Evolutionary conservation across 2,329 filamentous ascomycete species (phyloP), one percentile per base, ranked within the genome.

Genomic region (Domatiomyces globalis): DNA sequence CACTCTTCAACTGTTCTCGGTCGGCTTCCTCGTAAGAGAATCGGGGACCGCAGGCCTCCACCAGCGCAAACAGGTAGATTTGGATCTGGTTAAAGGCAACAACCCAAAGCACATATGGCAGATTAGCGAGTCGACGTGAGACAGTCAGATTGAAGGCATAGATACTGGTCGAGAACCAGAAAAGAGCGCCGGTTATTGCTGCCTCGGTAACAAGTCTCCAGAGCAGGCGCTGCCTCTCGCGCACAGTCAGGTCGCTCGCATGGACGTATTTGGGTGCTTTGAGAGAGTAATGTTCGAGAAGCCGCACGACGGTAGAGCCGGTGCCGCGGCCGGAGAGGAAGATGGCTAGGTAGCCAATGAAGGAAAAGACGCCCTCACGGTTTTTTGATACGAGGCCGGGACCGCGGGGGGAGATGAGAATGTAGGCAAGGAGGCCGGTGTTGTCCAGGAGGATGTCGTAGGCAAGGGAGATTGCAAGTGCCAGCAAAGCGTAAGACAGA

Each of bases 31-130:
- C 50, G 67, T 70, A 55, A 1, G 54, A 50, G 36, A 58, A 58
- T 6, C 3, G 7, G 4, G 54, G 54, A 0, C 58, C 58, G 12
- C 85, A 22, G 2, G 78, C 81, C 66, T 98, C 90, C 20, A 92
- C 76, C 12, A 82, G 65, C 62, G 82, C 88, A 66, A 90, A 95
- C 1, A 83, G 74, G 6, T 86, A 72, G 8, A 98, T 73, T 65
- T 95, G 87, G n/a, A 77, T 74, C 55, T 79, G 83, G 71, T 96
- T 98, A 73, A 92, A 95, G 2, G 87, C 83, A n/a, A 82, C 77
- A 6, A 94, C 84, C 88, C 90, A 96, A 45, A 95, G 73, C 44
- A 96, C 78, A 65, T 98, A 98, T 0, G 92, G 88, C 56, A 95
- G 75, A 62, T 98, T 98, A 7, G 90, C 92, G 52, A 96, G 73